These are phyloP conservation scores for Crithidia sp. DNA, from an alignment of 208 protist genomes.

Conservation along the genomic window DNA sequence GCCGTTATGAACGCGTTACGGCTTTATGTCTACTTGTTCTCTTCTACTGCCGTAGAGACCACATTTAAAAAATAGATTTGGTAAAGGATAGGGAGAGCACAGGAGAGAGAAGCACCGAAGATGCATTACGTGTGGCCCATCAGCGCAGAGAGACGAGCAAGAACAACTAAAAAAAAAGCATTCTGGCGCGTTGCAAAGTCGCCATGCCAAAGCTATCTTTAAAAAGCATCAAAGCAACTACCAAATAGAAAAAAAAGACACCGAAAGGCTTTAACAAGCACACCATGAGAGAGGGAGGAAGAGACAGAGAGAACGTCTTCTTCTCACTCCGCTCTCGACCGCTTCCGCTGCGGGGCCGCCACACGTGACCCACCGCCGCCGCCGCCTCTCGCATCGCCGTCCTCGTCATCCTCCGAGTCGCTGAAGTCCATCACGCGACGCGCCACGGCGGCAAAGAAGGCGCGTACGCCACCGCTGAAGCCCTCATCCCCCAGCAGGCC, in stretches of 20 bases:
- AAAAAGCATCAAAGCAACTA: conserved; percentile 9
- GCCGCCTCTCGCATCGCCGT: neutral
- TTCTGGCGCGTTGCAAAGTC: neutral
- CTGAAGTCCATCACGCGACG: conserved; percentile 47
- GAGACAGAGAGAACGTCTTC: neutral
- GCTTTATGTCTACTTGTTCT: no score
- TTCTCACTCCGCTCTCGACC: conserved; percentile 16
- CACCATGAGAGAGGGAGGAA: neutral
- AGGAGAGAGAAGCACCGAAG: neutral
- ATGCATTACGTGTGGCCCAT: no score
- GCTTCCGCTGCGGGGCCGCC: conserved; percentile 21
- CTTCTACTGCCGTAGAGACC: no score
- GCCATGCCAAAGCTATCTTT: neutral
- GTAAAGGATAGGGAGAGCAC: neutral
- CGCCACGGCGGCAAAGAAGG: conserved; percentile 52
- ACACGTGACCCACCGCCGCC: neutral
- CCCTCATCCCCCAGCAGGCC: conserved; percentile 20
- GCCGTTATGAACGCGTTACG: no score
- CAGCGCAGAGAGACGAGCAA: no score
- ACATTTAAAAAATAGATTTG: no score
- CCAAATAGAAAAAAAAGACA: neutral
- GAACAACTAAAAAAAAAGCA: conserved; percentile 13
- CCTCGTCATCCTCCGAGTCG: conserved; percentile 32
- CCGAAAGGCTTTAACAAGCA: neutral
- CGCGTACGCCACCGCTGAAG: conserved; percentile 18